A percentile compares a stretch with the other conserved stretches of the same genome.
These are phyloP conservation scores for Hibiscus syriacus DNA, from an alignment of 345 rosid genomes.

Conservation along the genomic window DNA sequence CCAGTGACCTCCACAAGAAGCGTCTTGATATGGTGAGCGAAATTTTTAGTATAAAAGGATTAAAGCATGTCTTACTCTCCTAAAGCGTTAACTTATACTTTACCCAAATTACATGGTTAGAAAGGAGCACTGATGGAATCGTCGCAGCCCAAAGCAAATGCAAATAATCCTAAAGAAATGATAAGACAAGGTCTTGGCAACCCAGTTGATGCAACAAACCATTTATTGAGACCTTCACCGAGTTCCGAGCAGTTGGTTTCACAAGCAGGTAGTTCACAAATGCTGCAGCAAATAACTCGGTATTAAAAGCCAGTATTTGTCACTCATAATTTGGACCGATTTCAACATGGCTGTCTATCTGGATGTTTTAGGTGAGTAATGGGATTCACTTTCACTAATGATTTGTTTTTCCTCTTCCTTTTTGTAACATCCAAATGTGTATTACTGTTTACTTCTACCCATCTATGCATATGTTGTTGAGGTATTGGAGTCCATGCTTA, in stretches of 20 bases:
- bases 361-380: conserved; percentile 25
- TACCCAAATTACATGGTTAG: conserved; percentile 28
- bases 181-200: conserved; percentile 52
- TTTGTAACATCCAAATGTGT: not conserved
- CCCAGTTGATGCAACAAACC: conserved; percentile 39
- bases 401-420: not conserved
- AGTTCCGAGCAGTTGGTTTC: conserved; percentile 75
- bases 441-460: not conserved
- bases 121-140: conserved; percentile 65
- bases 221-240: conserved; percentile 58
- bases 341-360: conserved; percentile 2
- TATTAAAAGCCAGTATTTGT: conserved; percentile 29
- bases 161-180: conserved; percentile 49
- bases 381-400: not conserved
- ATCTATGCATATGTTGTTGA: not conserved
- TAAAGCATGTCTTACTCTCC: conserved; percentile 2
- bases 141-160: conserved; percentile 42
- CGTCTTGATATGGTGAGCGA: conserved; percentile 72
- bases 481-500: not conserved
- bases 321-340: conserved; percentile 5
- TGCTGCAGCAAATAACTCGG: conserved; percentile 74
- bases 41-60: conserved; percentile 1
- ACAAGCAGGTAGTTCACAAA: conserved; percentile 58
- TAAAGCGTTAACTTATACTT: conserved; percentile 9
- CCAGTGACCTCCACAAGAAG: conserved; percentile 64